Evolutionary conservation across 2,329 filamentous ascomycete genomes (phyloP).

Genomic region (Ascochyta rabiei): DNA sequence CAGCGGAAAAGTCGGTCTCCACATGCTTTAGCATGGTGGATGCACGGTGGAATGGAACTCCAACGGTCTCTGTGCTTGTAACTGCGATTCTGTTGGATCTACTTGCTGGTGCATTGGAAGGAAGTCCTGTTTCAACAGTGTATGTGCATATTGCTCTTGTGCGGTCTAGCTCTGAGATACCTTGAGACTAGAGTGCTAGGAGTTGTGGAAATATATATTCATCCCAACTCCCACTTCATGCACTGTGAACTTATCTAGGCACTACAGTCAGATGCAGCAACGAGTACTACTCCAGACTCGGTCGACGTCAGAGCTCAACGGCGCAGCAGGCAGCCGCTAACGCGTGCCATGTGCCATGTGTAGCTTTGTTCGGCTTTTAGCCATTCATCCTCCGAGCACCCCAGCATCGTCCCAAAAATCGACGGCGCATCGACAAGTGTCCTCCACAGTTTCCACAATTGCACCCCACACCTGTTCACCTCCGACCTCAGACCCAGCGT

Average conservation of each 20-base stretch:
- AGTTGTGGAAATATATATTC: constrained; percentile 16
- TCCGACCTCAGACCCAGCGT: too few relatives aligned
- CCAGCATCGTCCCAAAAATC: constrained; percentile 16
- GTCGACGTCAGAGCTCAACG: neutral
- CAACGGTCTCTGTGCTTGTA: constrained; percentile 36
- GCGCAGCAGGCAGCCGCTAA: constrained; percentile 7
- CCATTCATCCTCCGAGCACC: constrained; percentile 18
- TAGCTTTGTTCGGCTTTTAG: constrained; percentile 22
- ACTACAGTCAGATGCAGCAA: too few relatives aligned
- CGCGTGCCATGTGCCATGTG: neutral
- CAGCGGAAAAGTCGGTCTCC: constrained; percentile 19
- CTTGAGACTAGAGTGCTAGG: constrained; percentile 6
- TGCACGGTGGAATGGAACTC: constrained; percentile 15
- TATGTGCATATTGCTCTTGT: constrained; percentile 18
- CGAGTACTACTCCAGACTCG: too few relatives aligned
- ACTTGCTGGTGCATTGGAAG: constrained; percentile 13
- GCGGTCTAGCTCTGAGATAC: constrained; percentile 5
- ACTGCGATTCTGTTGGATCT: constrained; percentile 23
- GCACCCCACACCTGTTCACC: constrained; percentile 1
- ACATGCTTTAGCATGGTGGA: constrained; percentile 21
- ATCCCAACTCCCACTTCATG: neutral
- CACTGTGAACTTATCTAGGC: too few relatives aligned
- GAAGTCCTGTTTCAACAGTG: constrained; percentile 18
- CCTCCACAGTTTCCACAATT: constrained; percentile 23
- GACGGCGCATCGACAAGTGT: constrained; percentile 22